Percentiles rank a stretch among this genome's conserved stretches.
Evolutionary conservation across 495 filamentous ascomycete genomes (phyloP).

Genomic region (Diplogelasinospora grovesii): DNA sequence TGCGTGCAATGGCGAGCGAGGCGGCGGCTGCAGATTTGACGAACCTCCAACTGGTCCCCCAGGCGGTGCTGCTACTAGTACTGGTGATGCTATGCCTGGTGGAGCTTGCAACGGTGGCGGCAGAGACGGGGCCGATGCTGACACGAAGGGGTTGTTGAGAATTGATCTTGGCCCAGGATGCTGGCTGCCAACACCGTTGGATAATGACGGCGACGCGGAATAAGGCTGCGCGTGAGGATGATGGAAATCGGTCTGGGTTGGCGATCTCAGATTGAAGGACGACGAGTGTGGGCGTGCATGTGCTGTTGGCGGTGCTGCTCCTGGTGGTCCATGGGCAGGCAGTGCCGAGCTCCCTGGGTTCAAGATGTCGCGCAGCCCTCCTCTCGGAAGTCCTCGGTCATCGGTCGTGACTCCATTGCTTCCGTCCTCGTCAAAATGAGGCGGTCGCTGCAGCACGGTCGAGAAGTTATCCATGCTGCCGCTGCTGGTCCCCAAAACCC

Average conservation of each 20-base stretch:
- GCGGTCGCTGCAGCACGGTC: slow-evolving; percentile 39
- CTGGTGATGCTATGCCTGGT: slow-evolving; percentile 13
- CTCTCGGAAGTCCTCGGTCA: slow-evolving; percentile 23
- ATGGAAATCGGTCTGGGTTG: slow-evolving; percentile 34
- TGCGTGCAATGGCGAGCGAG: slow-evolving; percentile 28
- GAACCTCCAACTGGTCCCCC: slow-evolving; percentile 1
- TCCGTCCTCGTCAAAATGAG: slow-evolving; percentile 33
- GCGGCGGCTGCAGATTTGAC: slow-evolving; percentile 14
- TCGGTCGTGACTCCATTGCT: slow-evolving; percentile 18
- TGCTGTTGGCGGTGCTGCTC: slow-evolving; percentile 14
- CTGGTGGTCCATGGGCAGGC: slow-evolving; percentile 11
- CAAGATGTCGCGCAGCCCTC: slow-evolving; percentile 32
- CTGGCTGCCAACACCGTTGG: slow-evolving; percentile 10
- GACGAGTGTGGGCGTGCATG: slow-evolving; percentile 22
- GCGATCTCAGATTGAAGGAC: slow-evolving; percentile 32
- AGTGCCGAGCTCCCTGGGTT: slow-evolving; percentile 28
- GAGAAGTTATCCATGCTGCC: slow-evolving; percentile 38
- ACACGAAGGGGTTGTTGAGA: slow-evolving; percentile 27
- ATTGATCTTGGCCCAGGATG: slow-evolving; percentile 23
- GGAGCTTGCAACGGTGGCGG: slow-evolving; percentile 24
- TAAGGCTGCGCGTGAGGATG: slow-evolving; percentile 20
- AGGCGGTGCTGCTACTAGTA: slow-evolving; percentile 5
- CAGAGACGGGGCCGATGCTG: slow-evolving; percentile 16
- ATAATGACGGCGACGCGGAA: slow-evolving; percentile 19
- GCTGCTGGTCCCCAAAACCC: slow-evolving; percentile 6